Evolutionary conservation across 179 eudicot genomes (phyloP).

Genomic region (Beta corolliflora): DNA sequence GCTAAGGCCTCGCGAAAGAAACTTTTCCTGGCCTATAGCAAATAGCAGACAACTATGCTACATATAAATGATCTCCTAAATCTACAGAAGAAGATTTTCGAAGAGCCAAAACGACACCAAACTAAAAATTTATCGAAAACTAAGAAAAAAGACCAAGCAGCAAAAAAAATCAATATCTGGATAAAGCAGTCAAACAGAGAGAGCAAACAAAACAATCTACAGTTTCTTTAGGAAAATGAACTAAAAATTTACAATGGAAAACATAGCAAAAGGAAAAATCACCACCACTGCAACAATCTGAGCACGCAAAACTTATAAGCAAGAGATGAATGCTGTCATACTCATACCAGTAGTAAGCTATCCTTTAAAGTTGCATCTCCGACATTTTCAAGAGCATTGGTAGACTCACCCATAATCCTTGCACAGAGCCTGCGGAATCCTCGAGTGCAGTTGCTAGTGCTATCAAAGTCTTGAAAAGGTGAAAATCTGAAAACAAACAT

Average conservation of each 20-base stretch:
- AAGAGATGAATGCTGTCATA: background rate
- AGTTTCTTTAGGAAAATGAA: background rate
- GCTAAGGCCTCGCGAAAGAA: background rate
- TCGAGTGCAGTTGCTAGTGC: background rate
- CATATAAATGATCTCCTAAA: background rate
- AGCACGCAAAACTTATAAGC: background rate
- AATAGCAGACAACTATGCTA: background rate
- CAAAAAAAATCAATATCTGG: background rate
- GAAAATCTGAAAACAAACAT: background rate
- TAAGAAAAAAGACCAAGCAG: background rate
- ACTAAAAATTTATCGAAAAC: background rate
- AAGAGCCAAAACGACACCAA: background rate
- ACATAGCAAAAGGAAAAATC: background rate
- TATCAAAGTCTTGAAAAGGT: too few relatives aligned
- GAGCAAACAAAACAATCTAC: background rate
- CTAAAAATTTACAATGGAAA: background rate
- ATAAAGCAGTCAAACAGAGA: background rate
- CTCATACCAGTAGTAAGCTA: conserved; percentile 92
- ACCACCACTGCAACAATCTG: background rate
- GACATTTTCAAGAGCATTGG: conserved; percentile 79
- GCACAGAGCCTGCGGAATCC: conserved; percentile 70
- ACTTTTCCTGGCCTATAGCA: background rate
- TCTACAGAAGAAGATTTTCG: background rate
- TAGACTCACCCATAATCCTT: conserved; percentile 72
- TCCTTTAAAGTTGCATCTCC: conserved; percentile 83